Evolutionary conservation across 2,329 filamentous ascomycete genomes (phyloP).

Genomic region (Hymenoscyphus scutula): DNA sequence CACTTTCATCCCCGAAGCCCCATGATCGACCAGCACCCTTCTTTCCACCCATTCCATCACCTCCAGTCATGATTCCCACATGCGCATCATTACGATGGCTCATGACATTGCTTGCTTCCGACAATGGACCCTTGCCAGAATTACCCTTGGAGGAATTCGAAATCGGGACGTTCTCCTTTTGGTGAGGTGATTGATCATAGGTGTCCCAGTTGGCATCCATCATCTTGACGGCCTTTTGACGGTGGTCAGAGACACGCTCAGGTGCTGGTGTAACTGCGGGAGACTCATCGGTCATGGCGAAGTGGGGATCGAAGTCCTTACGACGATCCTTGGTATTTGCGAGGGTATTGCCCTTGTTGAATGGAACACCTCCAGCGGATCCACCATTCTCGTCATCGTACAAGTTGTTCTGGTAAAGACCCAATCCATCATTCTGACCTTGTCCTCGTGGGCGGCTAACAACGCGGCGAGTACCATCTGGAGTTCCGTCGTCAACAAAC

Average conservation of each 20-base stretch:
- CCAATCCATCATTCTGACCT: conserved; percentile 65
- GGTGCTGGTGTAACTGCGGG: conserved; percentile 46
- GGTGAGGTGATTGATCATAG: conserved; percentile 56
- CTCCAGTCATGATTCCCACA: conserved; percentile 30
- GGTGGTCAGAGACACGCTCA: conserved; percentile 53
- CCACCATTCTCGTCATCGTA: conserved; percentile 54
- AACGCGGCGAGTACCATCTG: conserved; percentile 48
- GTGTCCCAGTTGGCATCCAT: conserved; percentile 64
- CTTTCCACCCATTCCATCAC: conserved; percentile 33
- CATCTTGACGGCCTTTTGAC: conserved; percentile 68
- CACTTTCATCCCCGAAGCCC: conserved; percentile 55
- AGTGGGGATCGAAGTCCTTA: conserved; percentile 78
- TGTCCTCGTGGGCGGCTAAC: conserved; percentile 50
- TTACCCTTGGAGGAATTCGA: conserved; percentile 21
- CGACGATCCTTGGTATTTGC: conserved; percentile 71
- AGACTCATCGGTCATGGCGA: conserved; percentile 69
- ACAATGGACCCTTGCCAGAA: conserved; percentile 30
- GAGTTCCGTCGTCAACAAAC: conserved; percentile 70
- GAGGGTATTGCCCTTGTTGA: conserved; percentile 41
- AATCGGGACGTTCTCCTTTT: conserved; percentile 39
- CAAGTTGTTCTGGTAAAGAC: conserved; percentile 76
- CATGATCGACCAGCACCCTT: conserved; percentile 43
- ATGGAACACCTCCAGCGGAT: conserved; percentile 17
- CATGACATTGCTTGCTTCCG: conserved; percentile 30
- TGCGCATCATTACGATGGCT: conserved; percentile 34